These are phyloP conservation scores for Megacollybia marginata DNA, from an alignment of 768 basidiomycete genomes.

Conservation along the genomic window DNA sequence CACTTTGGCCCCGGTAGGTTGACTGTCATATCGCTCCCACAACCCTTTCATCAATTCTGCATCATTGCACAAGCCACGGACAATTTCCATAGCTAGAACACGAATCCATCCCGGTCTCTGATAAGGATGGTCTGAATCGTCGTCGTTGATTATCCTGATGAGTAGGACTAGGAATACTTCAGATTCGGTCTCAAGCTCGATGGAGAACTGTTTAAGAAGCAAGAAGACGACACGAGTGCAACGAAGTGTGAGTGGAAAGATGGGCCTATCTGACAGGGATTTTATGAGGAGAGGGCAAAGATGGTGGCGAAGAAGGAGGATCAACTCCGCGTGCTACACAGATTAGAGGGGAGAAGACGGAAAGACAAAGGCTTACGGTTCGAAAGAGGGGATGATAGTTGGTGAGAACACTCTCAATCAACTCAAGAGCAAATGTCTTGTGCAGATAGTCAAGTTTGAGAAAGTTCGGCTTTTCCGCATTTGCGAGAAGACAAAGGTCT, in stretches of 20 bases:
- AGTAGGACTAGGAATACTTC: slow-evolving; percentile 80
- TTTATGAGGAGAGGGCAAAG: slow-evolving; percentile 88
- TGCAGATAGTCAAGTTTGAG: slow-evolving; percentile 76
- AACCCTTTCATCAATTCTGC: slow-evolving; percentile 70
- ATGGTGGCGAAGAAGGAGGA: slow-evolving; percentile 82
- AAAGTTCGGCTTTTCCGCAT: slow-evolving; percentile 74
- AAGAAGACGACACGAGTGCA: slow-evolving; percentile 92
- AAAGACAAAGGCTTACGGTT: slow-evolving; percentile 38
- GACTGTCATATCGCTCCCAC: slow-evolving; percentile 74
- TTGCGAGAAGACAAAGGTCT: slow-evolving; percentile 85
- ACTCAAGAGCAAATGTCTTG: slow-evolving; percentile 93
- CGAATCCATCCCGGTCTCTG: slow-evolving; percentile 78
- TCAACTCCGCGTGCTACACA: slow-evolving; percentile 67
- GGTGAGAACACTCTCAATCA: slow-evolving; percentile 93
- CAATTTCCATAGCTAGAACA: slow-evolving; percentile 87
- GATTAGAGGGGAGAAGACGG: slow-evolving; percentile 1
- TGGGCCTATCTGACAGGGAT: slow-evolving; percentile 70
- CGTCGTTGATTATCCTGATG: slow-evolving; percentile 57
- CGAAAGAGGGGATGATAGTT: slow-evolving; percentile 86
- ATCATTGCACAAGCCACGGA: slow-evolving; percentile 81
- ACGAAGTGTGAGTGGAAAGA: slow-evolving; percentile 84
- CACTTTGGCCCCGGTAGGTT: slow-evolving; percentile 55
- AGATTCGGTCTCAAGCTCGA: slow-evolving; percentile 72
- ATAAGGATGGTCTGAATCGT: slow-evolving; percentile 24
- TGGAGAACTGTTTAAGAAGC: slow-evolving; percentile 84